Evolutionary conservation across 1,139 yeast species (phyloP), one percentile per base, ranked within the genome.

Genomic region (Sugiyamaella pinicola): DNA sequence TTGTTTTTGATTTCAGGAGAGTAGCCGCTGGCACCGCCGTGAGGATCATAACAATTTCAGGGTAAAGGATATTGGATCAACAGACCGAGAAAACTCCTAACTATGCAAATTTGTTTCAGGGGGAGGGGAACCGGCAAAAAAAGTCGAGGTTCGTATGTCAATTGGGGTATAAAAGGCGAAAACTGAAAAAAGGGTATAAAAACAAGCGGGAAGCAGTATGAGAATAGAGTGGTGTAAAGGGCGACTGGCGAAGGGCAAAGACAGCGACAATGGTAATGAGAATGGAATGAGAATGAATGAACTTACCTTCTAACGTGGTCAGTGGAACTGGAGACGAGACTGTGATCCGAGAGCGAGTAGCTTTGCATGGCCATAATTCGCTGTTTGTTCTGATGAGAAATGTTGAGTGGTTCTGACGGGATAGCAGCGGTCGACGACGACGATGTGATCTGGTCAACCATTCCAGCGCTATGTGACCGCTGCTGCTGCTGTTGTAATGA

Each of bases 351-450:
- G 9, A 52, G 42, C 8, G 43, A 31, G 31, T 52, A 52, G 26
- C 47, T 43, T 31, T 47, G 55, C 52, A 48, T 43, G n/a, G 49
- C 46, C 43, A 48, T 35, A 43, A 52, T 44, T n/a, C 55, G 49
- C 18, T 47, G 52, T 17, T 45, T 49, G 12, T 40, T 37, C 21
- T 41, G 51, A 12, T 22, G 50, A 10, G 34, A 42, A 34, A 24
- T 34, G 18, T 28, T 10, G 13, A 18, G 41, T 13, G 10, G 17
- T 3, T 8, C 8, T 29, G 40, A 35, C 18, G 12, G 24, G 29
- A 24, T 7, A 33, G 45, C 22, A 9, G 33, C n/a, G 12, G 33
- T 24, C 2, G 44, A 10, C 8, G 28, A 12, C 5, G 42, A 22
- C 8, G 51, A 21, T 6, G 44, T 5, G 3, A 2, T 22, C 12